These are phyloP conservation scores for Russula earlei DNA, from an alignment of 768 basidiomycete species.

Conservation along the genomic window DNA sequence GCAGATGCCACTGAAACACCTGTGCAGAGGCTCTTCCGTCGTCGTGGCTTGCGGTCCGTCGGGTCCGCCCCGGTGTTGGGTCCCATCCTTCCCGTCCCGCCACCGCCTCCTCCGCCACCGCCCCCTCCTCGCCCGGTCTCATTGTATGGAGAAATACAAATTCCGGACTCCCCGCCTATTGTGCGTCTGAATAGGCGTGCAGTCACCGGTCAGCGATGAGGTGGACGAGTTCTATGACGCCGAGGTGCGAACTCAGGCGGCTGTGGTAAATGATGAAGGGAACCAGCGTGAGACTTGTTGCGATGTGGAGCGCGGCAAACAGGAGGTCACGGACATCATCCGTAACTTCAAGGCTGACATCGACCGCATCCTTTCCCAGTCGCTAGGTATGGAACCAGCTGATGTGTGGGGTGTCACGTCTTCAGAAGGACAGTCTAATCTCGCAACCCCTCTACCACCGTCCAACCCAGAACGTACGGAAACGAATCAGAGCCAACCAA, in stretches of 20 bases:
- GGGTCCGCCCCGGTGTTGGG: constrained; percentile 9
- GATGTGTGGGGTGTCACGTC: constrained; percentile 3
- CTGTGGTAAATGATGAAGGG: background rate
- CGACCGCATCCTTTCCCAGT: constrained; percentile 34
- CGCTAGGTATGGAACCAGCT: constrained; percentile 27
- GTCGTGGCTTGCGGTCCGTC: constrained; percentile 14
- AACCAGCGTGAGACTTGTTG: constrained; percentile 30
- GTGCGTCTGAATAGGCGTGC: background rate
- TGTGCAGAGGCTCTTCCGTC: constrained; percentile 10
- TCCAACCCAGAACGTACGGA: background rate
- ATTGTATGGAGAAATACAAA: background rate
- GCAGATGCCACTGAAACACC: background rate
- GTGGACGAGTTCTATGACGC: background rate
- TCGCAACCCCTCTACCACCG: background rate
- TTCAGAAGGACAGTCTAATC: background rate
- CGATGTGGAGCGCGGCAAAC: constrained; percentile 36
- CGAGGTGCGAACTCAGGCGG: background rate
- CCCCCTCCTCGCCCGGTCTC: constrained; percentile 19
- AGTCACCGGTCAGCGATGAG: background rate
- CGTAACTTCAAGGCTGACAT: constrained; percentile 45
- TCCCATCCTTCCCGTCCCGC: constrained; percentile 16
- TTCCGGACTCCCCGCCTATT: background rate
- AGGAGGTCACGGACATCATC: constrained; percentile 40
- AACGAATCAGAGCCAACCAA: background rate
- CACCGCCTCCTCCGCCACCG: constrained; percentile 21